These are phyloP conservation scores for Anethum foeniculum DNA, from an alignment of 140 eudicot genomes.

Conservation along the genomic window DNA sequence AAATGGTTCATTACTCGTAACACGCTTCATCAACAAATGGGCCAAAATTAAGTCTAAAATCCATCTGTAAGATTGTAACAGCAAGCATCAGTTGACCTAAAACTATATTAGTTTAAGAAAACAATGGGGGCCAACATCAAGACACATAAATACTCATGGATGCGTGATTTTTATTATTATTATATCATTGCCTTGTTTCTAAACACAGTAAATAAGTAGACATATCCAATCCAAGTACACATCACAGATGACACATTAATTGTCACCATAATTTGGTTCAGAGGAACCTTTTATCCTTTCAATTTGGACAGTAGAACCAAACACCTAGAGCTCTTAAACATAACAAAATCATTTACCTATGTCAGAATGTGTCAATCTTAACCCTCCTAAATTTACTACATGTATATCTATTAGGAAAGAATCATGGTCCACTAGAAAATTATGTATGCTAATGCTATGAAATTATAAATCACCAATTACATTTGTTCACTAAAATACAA, in stretches of 20 bases:
- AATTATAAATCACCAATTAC: not conserved
- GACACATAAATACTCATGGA: not conserved
- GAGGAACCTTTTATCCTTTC: not conserved
- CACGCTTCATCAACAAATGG: not conserved
- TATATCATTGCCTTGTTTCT: not conserved
- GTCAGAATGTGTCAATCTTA: not conserved
- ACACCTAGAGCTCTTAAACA: not conserved
- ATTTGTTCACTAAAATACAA: not conserved
- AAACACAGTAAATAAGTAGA: not conserved
- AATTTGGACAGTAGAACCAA: not conserved
- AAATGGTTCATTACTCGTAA: not conserved
- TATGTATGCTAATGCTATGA: too few species aligned
- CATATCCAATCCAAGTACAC: not conserved
- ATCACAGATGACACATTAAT: not conserved
- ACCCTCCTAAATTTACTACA: not conserved
- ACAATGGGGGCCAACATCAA: not conserved
- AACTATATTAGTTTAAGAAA: not conserved
- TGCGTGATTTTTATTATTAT: not conserved
- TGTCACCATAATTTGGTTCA: not conserved
- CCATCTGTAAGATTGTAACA: not conserved
- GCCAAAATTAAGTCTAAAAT: not conserved
- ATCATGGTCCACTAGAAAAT: not conserved
- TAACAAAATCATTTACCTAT: not conserved
- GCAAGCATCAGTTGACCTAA: not conserved
- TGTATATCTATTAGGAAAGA: not conserved